Evolutionary conservation across 192 early-diverging fungal species (phyloP).

Genomic region (Backusella parvicylindrica): DNA sequence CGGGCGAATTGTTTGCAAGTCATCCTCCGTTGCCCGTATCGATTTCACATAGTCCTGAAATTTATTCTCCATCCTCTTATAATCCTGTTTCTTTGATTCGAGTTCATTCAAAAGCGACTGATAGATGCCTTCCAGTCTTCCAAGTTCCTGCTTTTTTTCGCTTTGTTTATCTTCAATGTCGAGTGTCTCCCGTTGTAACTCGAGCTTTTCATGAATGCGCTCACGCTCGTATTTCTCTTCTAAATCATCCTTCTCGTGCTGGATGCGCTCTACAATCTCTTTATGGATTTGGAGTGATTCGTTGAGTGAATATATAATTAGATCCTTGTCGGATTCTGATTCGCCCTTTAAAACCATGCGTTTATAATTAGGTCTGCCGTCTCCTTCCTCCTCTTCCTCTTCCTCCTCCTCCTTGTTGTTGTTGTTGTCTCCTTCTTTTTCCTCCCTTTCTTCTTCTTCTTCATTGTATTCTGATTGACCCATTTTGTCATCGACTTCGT

Average conservation of each 20-base stretch:
- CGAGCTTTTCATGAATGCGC: not conserved
- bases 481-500: not conserved
- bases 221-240: not conserved
- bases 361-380: not conserved
- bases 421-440: not conserved
- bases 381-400: not conserved
- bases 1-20: constrained; percentile 6
- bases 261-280: constrained; percentile 19
- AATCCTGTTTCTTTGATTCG: constrained; percentile 10
- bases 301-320: constrained; percentile 21
- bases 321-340: constrained; percentile 22
- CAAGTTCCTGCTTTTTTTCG: constrained; percentile 2
- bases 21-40: constrained; percentile 12
- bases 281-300: constrained; percentile 24
- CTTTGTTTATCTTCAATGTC: constrained; percentile 9
- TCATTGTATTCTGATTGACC: not conserved
- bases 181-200: not conserved
- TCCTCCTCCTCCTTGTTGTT: not conserved
- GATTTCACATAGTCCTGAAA: constrained; percentile 17
- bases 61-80: constrained; percentile 12
- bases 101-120: constrained; percentile 1
- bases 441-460: not conserved
- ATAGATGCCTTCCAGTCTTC: constrained; percentile 7
- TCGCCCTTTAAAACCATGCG: constrained; percentile 5
- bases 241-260: constrained; percentile 14